These are phyloP conservation scores for Leccinum pallidistipes DNA, from an alignment of 1,284 basidiomycete genomes.

Conservation along the genomic window DNA sequence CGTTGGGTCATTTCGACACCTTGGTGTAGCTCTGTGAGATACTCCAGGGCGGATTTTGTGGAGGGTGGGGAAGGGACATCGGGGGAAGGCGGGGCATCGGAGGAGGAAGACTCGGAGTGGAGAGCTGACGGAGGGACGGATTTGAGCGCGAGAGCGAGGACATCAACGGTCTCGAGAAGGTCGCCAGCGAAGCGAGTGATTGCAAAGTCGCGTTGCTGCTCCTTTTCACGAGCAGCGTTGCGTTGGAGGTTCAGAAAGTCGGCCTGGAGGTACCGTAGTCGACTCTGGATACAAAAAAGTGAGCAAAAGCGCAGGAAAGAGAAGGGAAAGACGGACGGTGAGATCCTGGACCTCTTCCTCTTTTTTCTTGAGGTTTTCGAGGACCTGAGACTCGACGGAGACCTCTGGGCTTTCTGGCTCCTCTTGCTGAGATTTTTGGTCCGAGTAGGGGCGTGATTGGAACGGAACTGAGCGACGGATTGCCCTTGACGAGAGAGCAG, in stretches of 20 bases:
- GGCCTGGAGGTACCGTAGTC: slow-evolving; percentile 86
- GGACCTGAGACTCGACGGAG: slow-evolving; percentile 38
- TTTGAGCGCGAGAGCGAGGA: slow-evolving; percentile 86
- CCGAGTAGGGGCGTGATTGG: slow-evolving; percentile 51
- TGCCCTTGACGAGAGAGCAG: slow-evolving; percentile 39
- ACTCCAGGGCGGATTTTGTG: slow-evolving; percentile 53
- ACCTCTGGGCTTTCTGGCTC: slow-evolving; percentile 33
- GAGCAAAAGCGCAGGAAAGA: slow-evolving; percentile 3
- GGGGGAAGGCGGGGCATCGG: slow-evolving; percentile 13
- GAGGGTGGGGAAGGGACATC: slow-evolving; percentile 32
- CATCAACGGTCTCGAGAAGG: slow-evolving; percentile 91
- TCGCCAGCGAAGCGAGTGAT: slow-evolving; percentile 90
- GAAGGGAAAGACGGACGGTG: slow-evolving; percentile 51
- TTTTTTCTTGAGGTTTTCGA: slow-evolving; percentile 64
- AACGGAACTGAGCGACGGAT: slow-evolving; percentile 39
- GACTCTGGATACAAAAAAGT: slow-evolving; percentile 50
- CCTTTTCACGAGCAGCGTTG: slow-evolving; percentile 87
- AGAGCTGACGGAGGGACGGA: slow-evolving; percentile 71
- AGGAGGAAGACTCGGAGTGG: slow-evolving; percentile 24
- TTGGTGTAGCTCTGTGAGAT: slow-evolving; percentile 73
- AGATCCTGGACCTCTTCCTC: slow-evolving; percentile 73
- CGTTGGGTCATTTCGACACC: slow-evolving; percentile 95
- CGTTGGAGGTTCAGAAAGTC: slow-evolving; percentile 96
- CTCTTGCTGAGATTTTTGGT: slow-evolving; percentile 38
- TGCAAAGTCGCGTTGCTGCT: slow-evolving; percentile 91